These are phyloP conservation scores for Hericium coralloides DNA, from an alignment of 768 basidiomycete genomes.

Conservation along the genomic window DNA sequence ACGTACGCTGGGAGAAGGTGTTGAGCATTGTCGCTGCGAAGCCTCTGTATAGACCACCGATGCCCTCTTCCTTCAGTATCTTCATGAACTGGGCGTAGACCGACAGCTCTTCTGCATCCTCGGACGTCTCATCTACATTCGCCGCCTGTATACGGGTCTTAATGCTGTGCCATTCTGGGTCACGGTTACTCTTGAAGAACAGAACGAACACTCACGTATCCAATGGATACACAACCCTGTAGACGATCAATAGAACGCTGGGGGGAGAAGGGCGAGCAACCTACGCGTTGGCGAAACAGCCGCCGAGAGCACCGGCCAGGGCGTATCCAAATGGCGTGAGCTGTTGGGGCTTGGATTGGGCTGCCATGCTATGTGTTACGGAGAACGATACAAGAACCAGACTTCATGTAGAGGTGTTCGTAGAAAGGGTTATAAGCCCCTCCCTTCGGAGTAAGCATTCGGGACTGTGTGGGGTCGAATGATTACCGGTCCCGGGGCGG, in stretches of 20 bases:
- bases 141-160: conserved; percentile 93
- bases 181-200: neutral
- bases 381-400: no score
- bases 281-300: conserved; percentile 88
- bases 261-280: conserved; percentile 22
- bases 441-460: no score
- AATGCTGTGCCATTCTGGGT: conserved; percentile 38
- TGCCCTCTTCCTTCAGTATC: conserved; percentile 75
- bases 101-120: conserved; percentile 32
- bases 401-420: no score
- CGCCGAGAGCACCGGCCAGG: conserved; percentile 87
- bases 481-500: no score
- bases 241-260: neutral
- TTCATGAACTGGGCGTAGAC: conserved; percentile 57
- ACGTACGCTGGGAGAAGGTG: conserved; percentile 94
- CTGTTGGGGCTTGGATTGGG: conserved; percentile 36
- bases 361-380: conserved; percentile 22
- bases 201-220: conserved; percentile 45
- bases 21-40: conserved; percentile 97
- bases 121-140: conserved; percentile 44
- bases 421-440: no score
- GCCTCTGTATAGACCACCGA: conserved; percentile 79
- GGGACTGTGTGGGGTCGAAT: no score
- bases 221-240: conserved; percentile 85
- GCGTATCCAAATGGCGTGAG: conserved; percentile 86